Conservation (phyloP, 75 land plant species). For the Picea sitchensis region DNA sequence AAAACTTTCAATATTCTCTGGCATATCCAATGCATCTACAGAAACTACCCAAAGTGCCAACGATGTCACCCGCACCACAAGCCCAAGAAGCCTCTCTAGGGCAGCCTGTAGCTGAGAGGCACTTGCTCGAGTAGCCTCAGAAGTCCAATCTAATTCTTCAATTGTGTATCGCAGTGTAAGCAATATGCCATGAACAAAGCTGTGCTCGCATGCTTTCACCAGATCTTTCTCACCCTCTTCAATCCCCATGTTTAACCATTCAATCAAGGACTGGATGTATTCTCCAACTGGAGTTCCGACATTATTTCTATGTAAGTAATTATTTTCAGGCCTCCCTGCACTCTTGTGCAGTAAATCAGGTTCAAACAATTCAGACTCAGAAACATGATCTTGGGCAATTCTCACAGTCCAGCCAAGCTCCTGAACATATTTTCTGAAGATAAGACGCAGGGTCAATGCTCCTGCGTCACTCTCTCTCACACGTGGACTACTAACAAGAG, state of each 20-base stretch:
- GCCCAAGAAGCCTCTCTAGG: constrained; percentile 60
- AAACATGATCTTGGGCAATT: constrained; percentile 39
- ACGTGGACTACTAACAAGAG: constrained; percentile 85
- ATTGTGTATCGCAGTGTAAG: constrained; percentile 88
- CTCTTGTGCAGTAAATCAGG: constrained; percentile 9
- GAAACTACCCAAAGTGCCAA: constrained; percentile 98
- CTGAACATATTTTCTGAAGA: constrained; percentile 89
- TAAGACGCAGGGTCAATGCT: constrained; percentile 74
- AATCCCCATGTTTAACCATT: constrained; percentile 72
- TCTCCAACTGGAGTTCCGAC: constrained; percentile 37
- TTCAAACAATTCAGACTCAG: constrained; percentile 8
- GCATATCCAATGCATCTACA: constrained; percentile 85
- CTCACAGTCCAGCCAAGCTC: constrained; percentile 79
- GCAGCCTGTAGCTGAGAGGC: constrained; percentile 43
- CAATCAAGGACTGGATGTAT: constrained; percentile 67
- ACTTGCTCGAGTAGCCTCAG: constrained; percentile 47
- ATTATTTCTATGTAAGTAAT: neutral
- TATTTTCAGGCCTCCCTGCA: neutral
- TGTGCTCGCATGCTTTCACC: constrained; percentile 77
- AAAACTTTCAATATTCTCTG: constrained; percentile 59
- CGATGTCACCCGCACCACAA: constrained; percentile 81
- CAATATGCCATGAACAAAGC: constrained; percentile 95
- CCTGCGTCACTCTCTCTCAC: constrained; percentile 99
- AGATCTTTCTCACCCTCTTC: constrained; percentile 88
- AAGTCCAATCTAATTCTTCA: constrained; percentile 92